Base-by-base conservation (phyloP, 345 rosid species). In the Linum lewisii region DNA sequence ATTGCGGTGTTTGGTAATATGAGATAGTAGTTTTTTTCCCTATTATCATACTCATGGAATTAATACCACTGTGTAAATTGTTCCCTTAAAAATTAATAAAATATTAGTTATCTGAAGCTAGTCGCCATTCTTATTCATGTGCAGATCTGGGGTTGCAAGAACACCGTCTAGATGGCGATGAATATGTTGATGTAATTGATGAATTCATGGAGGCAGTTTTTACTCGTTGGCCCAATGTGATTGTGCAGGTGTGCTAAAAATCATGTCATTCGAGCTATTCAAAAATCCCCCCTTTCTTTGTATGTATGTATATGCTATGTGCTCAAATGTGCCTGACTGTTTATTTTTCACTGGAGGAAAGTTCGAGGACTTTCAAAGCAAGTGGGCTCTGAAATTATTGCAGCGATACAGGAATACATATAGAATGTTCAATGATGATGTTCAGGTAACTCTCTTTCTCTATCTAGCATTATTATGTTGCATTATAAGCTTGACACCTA, bases 331-430 rank as follows among this genome's bases (percentile, higher is more conserved):
- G 23, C 29, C 20, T 23, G 1, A 2, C 6, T 16, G 49, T 6
- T 45, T 32, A 50, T 54, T 42, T 57, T 64, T 29, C 14, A 11
- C 21, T 13, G 32, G 57, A 23, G 45, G 21, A 21, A 59, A 93
- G 97, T 93, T 93, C 73, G 99, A 93, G 79, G 99, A 93, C 81
- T 93, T 93, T 75, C 97, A 93, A 77, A 93, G 99, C 88, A 93
- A 93, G 79, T 93, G 99, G 99, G 99, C 99, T 51, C 86, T 93
- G 79, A 88, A 88, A 83, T 75, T 93, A 68, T 75, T 93, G 82
- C 97, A 86, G 84, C 80, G 94, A 23, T 93, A 86, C 60, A 85
- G 99, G 79, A 69, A 69, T 70, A 68, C 73, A 24, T 82, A 86
- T 63, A 81, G 97, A 70, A 93, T 93, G 99, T 93, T 93, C 68